Conservation (phyloP, 495 filamentous ascomycete species). For the Aspergillus cristatus region DNA sequence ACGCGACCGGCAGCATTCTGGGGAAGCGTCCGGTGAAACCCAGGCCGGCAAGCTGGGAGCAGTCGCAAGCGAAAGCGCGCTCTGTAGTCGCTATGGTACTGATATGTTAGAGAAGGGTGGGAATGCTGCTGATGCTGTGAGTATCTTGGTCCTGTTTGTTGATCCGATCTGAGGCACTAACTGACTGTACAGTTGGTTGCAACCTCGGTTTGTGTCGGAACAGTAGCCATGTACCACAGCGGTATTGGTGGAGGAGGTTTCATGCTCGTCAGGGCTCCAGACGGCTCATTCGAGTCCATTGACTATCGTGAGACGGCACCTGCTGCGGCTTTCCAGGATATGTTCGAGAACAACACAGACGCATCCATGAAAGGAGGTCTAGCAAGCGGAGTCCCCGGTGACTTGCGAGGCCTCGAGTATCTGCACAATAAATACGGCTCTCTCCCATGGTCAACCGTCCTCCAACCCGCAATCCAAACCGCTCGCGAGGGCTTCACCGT, state of each 20-base stretch:
- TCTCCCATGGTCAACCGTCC: constrained; percentile 59
- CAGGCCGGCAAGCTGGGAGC: constrained; percentile 50
- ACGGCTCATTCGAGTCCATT: constrained; percentile 62
- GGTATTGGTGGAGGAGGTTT: constrained; percentile 89
- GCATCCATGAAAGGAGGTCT: constrained; percentile 49
- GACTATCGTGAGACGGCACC: constrained; percentile 86
- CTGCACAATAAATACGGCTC: constrained; percentile 65
- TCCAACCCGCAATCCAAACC: constrained; percentile 62
- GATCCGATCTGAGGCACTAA: constrained; percentile 1
- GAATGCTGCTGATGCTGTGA: constrained; percentile 64
- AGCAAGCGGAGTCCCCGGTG: constrained; percentile 74
- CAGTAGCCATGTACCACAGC: constrained; percentile 78
- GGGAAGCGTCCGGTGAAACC: constrained; percentile 5
- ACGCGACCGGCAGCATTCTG: not conserved
- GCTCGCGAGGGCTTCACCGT: constrained; percentile 69
- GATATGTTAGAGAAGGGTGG: constrained; percentile 60
- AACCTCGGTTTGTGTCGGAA: constrained; percentile 65
- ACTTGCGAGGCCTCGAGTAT: constrained; percentile 67
- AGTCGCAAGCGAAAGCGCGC: constrained; percentile 66
- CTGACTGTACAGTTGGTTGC: constrained; percentile 45
- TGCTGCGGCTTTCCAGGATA: constrained; percentile 64
- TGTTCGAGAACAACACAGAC: constrained; percentile 57
- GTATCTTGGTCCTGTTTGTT: constrained; percentile 3
- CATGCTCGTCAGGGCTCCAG: constrained; percentile 57
- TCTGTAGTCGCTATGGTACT: constrained; percentile 70